These are phyloP conservation scores for Lithohypha guttulata DNA, from an alignment of 2,329 filamentous ascomycete genomes.

Conservation along the genomic window DNA sequence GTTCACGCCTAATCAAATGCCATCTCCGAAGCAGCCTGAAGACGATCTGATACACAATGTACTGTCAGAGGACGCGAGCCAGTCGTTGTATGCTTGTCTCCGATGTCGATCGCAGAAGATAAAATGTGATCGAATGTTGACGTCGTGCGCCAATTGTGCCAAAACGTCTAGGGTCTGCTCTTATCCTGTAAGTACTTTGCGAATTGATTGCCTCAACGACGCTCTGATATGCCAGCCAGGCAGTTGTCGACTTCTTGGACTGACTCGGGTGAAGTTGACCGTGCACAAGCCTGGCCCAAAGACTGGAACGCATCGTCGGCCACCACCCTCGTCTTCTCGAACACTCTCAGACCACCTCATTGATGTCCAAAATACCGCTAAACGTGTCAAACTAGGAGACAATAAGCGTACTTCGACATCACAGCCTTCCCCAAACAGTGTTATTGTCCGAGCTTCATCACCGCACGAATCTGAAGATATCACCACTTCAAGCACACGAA, in stretches of 20 bases:
- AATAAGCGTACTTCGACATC: too few species aligned
- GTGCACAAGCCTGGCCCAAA: conserved; percentile 14
- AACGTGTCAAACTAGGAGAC: too few species aligned
- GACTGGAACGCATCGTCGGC: conserved; percentile 17
- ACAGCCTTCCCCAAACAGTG: too few species aligned
- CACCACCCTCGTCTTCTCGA: not conserved
- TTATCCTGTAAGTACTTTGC: too few species aligned
- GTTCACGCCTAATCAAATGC: too few species aligned
- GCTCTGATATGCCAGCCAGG: too few species aligned
- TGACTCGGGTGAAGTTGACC: too few species aligned
- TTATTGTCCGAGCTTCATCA: too few species aligned
- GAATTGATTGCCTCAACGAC: too few species aligned
- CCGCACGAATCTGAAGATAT: too few species aligned
- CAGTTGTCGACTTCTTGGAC: too few species aligned
- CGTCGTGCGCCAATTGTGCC: not conserved
- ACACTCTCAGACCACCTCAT: not conserved
- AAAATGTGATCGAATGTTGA: conserved; percentile 2
- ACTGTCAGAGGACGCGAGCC: conserved; percentile 1
- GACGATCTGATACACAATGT: conserved; percentile 1
- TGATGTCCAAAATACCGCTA: not conserved
- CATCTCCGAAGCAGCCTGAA: not conserved
- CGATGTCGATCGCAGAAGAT: conserved; percentile 2
- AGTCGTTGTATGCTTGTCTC: conserved; percentile 2
- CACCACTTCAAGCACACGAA: too few species aligned
- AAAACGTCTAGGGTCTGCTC: conserved; percentile 9